A percentile compares a stretch with the other conserved stretches of the same genome.
Conservation (phyloP, 768 basidiomycete genomes). For the Tricholoma furcatifolium region DNA sequence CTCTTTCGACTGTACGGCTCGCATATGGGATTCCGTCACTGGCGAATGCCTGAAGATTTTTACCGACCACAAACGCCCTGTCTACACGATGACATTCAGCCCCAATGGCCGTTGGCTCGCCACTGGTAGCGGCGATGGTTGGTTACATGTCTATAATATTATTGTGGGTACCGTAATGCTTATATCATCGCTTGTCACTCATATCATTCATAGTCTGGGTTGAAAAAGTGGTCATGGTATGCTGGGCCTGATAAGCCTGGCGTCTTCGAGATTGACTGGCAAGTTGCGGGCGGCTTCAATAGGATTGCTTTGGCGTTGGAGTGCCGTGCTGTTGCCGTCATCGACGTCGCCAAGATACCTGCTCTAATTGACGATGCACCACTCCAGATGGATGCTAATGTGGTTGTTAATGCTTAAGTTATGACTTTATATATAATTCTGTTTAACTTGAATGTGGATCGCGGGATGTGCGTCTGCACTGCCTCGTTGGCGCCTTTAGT, state of each 20-base stretch:
- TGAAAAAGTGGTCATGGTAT: conserved; percentile 65
- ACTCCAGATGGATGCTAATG: background rate
- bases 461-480: no score
- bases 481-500: no score
- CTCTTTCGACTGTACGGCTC: conserved; percentile 78
- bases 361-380: conserved; percentile 20
- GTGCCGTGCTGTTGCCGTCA: conserved; percentile 62
- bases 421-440: background rate
- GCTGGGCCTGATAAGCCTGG: conserved; percentile 57
- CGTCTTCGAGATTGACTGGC: conserved; percentile 80
- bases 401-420: background rate
- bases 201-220: conserved; percentile 32
- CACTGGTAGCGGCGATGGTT: conserved; percentile 79
- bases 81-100: conserved; percentile 76
- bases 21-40: conserved; percentile 80
- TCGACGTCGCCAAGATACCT: conserved; percentile 56
- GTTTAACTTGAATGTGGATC: no score
- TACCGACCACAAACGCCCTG: conserved; percentile 64
- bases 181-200: background rate
- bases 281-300: conserved; percentile 47
- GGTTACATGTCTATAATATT: conserved; percentile 68
- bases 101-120: conserved; percentile 71
- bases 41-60: conserved; percentile 76
- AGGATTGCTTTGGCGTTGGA: conserved; percentile 72
- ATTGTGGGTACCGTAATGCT: conserved; percentile 41